Conservation (phyloP, 1,139 yeast genomes). For the Blastobotrys illinoisensis region DNA sequence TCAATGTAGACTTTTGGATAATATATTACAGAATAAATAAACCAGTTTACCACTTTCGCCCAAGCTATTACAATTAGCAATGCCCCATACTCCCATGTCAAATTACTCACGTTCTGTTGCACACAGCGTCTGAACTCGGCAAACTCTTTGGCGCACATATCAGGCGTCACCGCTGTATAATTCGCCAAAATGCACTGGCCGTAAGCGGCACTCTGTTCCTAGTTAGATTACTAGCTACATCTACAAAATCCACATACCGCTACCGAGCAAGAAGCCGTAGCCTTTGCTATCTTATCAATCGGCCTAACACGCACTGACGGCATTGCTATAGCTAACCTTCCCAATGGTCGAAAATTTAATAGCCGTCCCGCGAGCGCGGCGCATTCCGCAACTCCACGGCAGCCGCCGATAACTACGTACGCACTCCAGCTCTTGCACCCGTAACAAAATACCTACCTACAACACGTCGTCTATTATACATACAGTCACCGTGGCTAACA, state of each 20-base stretch:
- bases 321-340: not conserved
- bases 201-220: constrained; percentile 33
- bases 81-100: not conserved
- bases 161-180: constrained; percentile 51
- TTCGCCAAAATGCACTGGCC: constrained; percentile 58
- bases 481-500: not conserved
- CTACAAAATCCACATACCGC: constrained; percentile 11
- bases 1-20: not conserved
- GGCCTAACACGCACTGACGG: constrained; percentile 4
- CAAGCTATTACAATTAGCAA: constrained; percentile 6
- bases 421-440: too few species aligned
- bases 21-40: not conserved
- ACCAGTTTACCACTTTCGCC: constrained; percentile 11
- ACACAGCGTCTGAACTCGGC: constrained; percentile 53
- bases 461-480: not conserved
- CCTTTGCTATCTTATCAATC: constrained; percentile 14
- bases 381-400: too few species aligned
- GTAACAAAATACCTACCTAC: not conserved
- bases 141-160: constrained; percentile 54
- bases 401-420: too few species aligned
- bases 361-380: not conserved
- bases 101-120: constrained; percentile 32
- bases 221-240: not conserved
- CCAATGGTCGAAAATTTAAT: not conserved
- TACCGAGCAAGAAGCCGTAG: constrained; percentile 16